Conservation (phyloP, 2,329 filamentous ascomycete species). For the Alternaria sp. region DNA sequence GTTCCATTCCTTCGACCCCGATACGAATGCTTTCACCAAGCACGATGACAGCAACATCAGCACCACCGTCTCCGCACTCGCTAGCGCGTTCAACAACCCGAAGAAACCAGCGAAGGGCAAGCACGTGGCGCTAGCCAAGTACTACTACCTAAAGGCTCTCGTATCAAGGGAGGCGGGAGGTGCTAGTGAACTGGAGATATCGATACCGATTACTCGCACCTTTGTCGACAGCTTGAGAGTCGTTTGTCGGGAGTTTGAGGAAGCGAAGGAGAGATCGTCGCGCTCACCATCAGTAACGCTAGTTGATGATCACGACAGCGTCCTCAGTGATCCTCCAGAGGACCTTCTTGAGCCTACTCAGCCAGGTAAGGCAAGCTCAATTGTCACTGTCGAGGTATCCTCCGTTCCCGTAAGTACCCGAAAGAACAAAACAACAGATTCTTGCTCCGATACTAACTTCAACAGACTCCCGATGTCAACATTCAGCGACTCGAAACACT, state of each 20-base stretch:
- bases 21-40: neutral
- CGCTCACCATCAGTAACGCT: neutral
- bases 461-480: neutral
- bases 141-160: slow-evolving; percentile 10
- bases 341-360: neutral
- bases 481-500: neutral
- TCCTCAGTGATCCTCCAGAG: neutral
- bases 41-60: neutral
- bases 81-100: neutral
- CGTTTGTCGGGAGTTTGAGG: neutral
- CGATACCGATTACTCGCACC: neutral
- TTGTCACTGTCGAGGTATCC: too few relatives aligned
- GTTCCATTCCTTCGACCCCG: neutral
- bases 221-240: neutral
- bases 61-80: neutral
- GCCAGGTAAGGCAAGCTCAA: neutral
- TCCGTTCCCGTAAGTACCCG: neutral
- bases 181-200: neutral
- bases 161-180: neutral
- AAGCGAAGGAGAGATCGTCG: neutral
- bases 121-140: slow-evolving; percentile 5
- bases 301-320: neutral
- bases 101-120: neutral
- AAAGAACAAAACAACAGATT: too few relatives aligned
- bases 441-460: neutral